Percentiles rank a stretch among this genome's conserved stretches.
These are phyloP conservation scores for Halocafeteria seosinensis DNA, from an alignment of 108 stramenopile genomes.

Conservation along the genomic window DNA sequence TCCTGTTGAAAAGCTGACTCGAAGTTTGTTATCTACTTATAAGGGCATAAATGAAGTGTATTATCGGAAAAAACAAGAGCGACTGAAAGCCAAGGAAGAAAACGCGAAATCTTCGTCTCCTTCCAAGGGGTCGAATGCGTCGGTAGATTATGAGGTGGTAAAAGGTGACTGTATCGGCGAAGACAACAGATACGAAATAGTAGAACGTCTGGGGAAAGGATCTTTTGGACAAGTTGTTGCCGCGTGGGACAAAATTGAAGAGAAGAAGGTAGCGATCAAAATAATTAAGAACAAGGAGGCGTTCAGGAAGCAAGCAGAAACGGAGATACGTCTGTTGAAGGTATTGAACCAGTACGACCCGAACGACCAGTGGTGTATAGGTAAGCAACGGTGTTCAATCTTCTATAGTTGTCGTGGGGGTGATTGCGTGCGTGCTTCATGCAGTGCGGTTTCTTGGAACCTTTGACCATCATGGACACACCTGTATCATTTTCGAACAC, in stretches of 20 bases:
- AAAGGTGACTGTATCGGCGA: no score
- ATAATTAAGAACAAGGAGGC: slow-evolving; percentile 91
- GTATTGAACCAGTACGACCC: slow-evolving; percentile 45
- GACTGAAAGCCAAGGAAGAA: neutral
- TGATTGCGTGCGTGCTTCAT: neutral
- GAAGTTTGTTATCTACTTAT: neutral
- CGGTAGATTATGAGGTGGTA: no score
- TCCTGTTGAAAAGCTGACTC: neutral
- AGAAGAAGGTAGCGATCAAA: slow-evolving; percentile 79
- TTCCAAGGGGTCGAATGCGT: slow-evolving; percentile 39
- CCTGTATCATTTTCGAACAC: slow-evolving; percentile 89
- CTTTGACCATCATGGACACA: slow-evolving; percentile 78
- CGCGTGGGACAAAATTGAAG: slow-evolving; percentile 48
- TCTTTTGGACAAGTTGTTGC: slow-evolving; percentile 82
- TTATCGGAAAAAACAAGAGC: slow-evolving; percentile 1
- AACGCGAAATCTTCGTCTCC: neutral
- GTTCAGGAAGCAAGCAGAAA: slow-evolving; percentile 82
- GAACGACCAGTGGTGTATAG: slow-evolving; percentile 62
- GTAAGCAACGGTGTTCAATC: slow-evolving; percentile 22
- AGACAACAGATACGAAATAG: slow-evolving; percentile 60
- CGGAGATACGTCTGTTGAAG: slow-evolving; percentile 73
- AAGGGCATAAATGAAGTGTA: neutral
- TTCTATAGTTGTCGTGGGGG: neutral
- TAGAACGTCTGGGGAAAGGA: slow-evolving; percentile 87
- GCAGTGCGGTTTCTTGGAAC: slow-evolving; percentile 66